Evolutionary conservation across 2,329 filamentous ascomycete genomes (phyloP).

Genomic region (Helminthosporium solani): DNA sequence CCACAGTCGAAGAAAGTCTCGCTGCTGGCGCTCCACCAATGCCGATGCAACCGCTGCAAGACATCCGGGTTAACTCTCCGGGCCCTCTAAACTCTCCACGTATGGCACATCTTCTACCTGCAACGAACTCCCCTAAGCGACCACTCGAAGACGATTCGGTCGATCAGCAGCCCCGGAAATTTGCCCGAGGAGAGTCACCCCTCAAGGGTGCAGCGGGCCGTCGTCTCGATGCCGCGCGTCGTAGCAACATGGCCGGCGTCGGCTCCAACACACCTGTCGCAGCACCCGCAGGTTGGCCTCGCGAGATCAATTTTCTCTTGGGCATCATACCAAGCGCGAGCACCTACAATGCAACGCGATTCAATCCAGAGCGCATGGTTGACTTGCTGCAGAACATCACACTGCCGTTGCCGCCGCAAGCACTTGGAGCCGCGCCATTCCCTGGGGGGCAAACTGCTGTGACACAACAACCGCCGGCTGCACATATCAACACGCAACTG

Average conservation of each 20-base stretch:
- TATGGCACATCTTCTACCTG: slow-evolving; percentile 23
- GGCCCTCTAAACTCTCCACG: slow-evolving; percentile 34
- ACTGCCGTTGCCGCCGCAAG: slow-evolving; percentile 17
- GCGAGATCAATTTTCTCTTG: slow-evolving; percentile 57
- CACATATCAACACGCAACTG: slow-evolving; percentile 20
- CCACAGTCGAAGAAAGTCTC: slow-evolving; percentile 33
- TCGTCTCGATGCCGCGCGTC: slow-evolving; percentile 73
- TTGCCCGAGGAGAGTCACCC: slow-evolving; percentile 85
- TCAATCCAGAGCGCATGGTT: slow-evolving; percentile 71
- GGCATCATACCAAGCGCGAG: slow-evolving; percentile 73
- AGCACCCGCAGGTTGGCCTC: slow-evolving; percentile 67
- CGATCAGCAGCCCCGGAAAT: slow-evolving; percentile 79
- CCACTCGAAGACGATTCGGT: slow-evolving; percentile 62
- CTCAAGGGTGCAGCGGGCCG: slow-evolving; percentile 87
- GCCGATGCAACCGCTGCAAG: slow-evolving; percentile 18
- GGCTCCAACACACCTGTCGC: slow-evolving; percentile 30
- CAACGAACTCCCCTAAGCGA: slow-evolving; percentile 49
- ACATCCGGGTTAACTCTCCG: slow-evolving; percentile 26
- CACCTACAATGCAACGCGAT: slow-evolving; percentile 68
- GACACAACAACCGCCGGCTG: slow-evolving; percentile 3
- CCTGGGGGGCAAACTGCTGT: background rate
- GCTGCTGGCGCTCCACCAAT: slow-evolving; percentile 19
- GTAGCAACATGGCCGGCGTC: slow-evolving; percentile 39
- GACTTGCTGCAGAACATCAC: slow-evolving; percentile 63
- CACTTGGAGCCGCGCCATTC: slow-evolving; percentile 6